Evolutionary conservation across 176 grass and related monocot genomes (phyloP).

Genomic region (Pharus latifolius): DNA sequence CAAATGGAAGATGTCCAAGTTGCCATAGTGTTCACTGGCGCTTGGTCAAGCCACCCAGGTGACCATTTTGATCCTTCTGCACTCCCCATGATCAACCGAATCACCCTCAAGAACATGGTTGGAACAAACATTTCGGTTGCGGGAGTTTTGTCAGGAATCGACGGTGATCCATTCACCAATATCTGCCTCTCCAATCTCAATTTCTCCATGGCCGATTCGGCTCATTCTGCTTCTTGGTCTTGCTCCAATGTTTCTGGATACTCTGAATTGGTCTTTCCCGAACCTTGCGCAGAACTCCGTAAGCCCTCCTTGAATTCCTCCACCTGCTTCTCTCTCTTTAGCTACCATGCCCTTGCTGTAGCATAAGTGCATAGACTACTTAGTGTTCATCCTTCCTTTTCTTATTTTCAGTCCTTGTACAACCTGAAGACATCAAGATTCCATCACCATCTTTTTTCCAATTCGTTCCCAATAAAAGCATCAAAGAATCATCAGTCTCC

Average conservation of each 20-base stretch:
- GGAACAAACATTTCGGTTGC: conserved; percentile 50
- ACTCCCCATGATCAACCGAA: conserved; percentile 37
- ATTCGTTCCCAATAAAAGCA: conserved; percentile 44
- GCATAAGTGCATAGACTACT: conserved; percentile 28
- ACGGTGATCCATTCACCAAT: conserved; percentile 49
- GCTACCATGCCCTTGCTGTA: conserved; percentile 34
- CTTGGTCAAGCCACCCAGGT: conserved; percentile 40
- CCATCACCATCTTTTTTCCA: background rate
- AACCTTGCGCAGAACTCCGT: conserved; percentile 51
- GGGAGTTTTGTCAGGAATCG: conserved; percentile 62
- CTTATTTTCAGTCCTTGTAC: conserved; percentile 21
- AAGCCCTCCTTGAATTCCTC: conserved; percentile 41
- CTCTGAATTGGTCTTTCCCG: conserved; percentile 49
- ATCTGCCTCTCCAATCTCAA: conserved; percentile 74
- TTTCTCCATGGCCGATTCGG: conserved; percentile 25
- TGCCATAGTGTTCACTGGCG: conserved; percentile 56
- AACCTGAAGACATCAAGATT: conserved; percentile 23
- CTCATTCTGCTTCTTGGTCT: conserved; percentile 38
- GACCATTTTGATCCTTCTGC: conserved; percentile 48
- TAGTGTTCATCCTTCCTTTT: conserved; percentile 10
- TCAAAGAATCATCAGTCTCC: conserved; percentile 8
- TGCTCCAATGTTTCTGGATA: conserved; percentile 73
- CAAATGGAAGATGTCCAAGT: conserved; percentile 57
- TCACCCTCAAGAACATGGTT: conserved; percentile 62
- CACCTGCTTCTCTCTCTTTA: conserved; percentile 31